Evolutionary conservation across 2,329 filamentous ascomycete genomes (phyloP).

Genomic region (Fusarium musae): DNA sequence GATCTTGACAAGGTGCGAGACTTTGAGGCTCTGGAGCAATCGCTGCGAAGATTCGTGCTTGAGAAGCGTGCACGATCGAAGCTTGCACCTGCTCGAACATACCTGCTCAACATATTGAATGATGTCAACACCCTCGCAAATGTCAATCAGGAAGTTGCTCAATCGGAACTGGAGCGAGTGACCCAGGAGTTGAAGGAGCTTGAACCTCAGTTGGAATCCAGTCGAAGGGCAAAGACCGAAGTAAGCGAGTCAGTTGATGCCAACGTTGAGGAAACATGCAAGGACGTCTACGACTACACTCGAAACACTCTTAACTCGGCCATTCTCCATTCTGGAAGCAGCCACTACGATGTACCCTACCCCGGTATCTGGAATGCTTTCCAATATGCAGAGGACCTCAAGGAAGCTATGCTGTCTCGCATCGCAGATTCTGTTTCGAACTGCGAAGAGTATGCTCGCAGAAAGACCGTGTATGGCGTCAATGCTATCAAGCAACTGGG

Average conservation of each 20-base stretch:
- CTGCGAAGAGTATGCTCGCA: slow-evolving; percentile 88
- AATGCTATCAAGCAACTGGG: slow-evolving; percentile 90
- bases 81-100: slow-evolving; percentile 93
- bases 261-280: slow-evolving; percentile 85
- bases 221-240: slow-evolving; percentile 81
- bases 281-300: slow-evolving; percentile 86
- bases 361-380: slow-evolving; percentile 87
- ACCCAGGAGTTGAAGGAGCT: slow-evolving; percentile 82
- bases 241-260: slow-evolving; percentile 84
- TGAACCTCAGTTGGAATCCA: slow-evolving; percentile 86
- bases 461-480: slow-evolving; percentile 81
- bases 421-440: slow-evolving; percentile 80
- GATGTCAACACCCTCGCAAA: slow-evolving; percentile 85
- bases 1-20: slow-evolving; percentile 88
- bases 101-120: slow-evolving; percentile 90
- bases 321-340: slow-evolving; percentile 80
- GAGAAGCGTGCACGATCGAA: slow-evolving; percentile 97
- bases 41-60: slow-evolving; percentile 89
- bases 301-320: slow-evolving; percentile 78
- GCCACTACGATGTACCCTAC: slow-evolving; percentile 84
- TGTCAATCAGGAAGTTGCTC: slow-evolving; percentile 88
- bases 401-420: slow-evolving; percentile 89
- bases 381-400: slow-evolving; percentile 92
- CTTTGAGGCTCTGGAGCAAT: slow-evolving; percentile 89
- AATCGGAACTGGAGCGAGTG: slow-evolving; percentile 85